A percentile compares a stretch with the other conserved stretches of the same genome.
phyloP scores from a whole-genome alignment of 225 moss, liverwort and hornwort genomes.

The Asterella californica region DNA sequence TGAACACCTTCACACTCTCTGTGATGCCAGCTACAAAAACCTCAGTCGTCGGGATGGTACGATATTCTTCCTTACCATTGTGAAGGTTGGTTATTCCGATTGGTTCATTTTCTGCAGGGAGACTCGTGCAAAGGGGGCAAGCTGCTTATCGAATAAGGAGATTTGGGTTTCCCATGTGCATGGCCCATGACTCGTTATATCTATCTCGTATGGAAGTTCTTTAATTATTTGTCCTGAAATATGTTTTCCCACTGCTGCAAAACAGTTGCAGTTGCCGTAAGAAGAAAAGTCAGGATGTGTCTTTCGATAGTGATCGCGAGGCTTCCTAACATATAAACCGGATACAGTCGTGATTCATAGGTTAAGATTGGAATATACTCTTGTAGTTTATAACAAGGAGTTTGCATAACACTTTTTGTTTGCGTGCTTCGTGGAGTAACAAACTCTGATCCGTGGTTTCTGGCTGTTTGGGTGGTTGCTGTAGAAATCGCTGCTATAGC shows the following conservation, averaged over 20 bases:
- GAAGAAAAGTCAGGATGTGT: not conserved
- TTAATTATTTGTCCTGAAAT: not conserved
- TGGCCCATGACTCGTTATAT: too few species aligned
- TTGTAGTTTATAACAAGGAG: too few species aligned
- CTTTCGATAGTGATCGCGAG: not conserved
- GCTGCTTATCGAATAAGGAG: too few species aligned
- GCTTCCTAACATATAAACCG: not conserved
- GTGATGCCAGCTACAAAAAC: constrained; percentile 68
- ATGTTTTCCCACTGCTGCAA: not conserved
- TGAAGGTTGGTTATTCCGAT: not conserved
- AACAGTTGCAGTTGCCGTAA: not conserved
- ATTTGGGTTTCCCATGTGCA: too few species aligned
- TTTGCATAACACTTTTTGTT: not conserved
- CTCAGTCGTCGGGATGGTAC: constrained; percentile 52
- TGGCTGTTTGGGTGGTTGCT: not conserved
- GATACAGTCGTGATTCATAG: not conserved
- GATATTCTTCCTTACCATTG: not conserved
- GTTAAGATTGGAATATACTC: too few species aligned
- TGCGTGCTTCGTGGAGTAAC: not conserved
- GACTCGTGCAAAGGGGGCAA: too few species aligned
- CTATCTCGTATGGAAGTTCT: not conserved
- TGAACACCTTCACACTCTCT: constrained; percentile 70
- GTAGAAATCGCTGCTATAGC: constrained; percentile 74
- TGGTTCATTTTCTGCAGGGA: too few species aligned
- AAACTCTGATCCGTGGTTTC: not conserved